These are phyloP conservation scores for Didymella lethalis DNA, from an alignment of 2,329 filamentous ascomycete genomes.

Conservation along the genomic window DNA sequence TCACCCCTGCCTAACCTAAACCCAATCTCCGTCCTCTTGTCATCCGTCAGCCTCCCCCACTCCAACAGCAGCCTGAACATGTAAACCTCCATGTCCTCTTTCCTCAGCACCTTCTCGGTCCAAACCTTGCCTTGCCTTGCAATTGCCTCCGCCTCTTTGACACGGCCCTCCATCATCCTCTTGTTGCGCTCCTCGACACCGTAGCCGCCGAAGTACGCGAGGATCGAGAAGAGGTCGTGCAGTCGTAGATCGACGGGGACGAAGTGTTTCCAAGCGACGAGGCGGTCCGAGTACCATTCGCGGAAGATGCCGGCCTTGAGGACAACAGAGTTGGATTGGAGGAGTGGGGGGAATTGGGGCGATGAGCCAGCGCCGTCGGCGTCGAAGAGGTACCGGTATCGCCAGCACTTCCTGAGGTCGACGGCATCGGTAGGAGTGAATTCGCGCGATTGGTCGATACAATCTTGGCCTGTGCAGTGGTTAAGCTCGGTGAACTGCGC, in stretches of 20 bases:
- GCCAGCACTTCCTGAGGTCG: slow-evolving; percentile 66
- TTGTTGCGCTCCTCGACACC: slow-evolving; percentile 35
- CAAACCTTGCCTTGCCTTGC: slow-evolving; percentile 44
- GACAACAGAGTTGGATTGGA: slow-evolving; percentile 72
- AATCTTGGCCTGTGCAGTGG: slow-evolving; percentile 64
- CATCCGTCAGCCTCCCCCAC: slow-evolving; percentile 59
- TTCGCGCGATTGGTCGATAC: slow-evolving; percentile 61
- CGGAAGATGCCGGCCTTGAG: slow-evolving; percentile 76
- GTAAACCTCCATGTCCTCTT: slow-evolving; percentile 77
- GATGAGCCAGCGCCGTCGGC: slow-evolving; percentile 74
- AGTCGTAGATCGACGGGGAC: slow-evolving; percentile 78
- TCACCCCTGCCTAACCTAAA: slow-evolving; percentile 36
- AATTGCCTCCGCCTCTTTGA: slow-evolving; percentile 44
- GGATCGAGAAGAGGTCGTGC: slow-evolving; percentile 75
- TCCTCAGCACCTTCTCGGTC: slow-evolving; percentile 47
- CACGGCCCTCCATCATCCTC: slow-evolving; percentile 36
- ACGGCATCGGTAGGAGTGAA: slow-evolving; percentile 57
- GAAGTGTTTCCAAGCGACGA: slow-evolving; percentile 81
- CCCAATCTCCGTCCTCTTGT: slow-evolving; percentile 46
- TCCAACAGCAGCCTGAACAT: slow-evolving; percentile 79
- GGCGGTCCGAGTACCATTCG: slow-evolving; percentile 79
- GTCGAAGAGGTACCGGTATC: slow-evolving; percentile 75
- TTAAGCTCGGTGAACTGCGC: slow-evolving; percentile 65
- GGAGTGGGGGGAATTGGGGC: slow-evolving; percentile 68
- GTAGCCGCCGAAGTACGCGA: slow-evolving; percentile 70